phyloP scores from a whole-genome alignment of 2,329 filamentous ascomycete genomes.

The Colletotrichum acutatum region DNA sequence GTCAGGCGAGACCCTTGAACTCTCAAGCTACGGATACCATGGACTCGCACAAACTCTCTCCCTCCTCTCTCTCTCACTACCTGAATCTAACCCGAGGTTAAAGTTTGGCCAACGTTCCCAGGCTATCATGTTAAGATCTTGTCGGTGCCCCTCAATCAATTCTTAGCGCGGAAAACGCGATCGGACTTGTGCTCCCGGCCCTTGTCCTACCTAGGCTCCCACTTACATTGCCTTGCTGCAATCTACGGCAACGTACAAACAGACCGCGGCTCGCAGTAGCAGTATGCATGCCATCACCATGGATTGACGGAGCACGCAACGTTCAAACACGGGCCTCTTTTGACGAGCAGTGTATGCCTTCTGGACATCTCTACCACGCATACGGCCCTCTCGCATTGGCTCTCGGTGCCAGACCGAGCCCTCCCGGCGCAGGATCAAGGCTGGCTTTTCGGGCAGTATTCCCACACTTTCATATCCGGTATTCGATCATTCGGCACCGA shows the following conservation, averaged over 20 bases:
- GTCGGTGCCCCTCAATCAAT: not conserved
- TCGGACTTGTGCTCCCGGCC: not conserved
- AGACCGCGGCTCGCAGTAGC: not conserved
- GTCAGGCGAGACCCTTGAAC: not conserved
- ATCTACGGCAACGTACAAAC: not conserved
- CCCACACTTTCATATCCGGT: not conserved
- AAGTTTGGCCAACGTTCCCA: slow-evolving; percentile 21
- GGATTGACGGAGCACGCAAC: not conserved
- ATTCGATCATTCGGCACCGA: slow-evolving; percentile 9
- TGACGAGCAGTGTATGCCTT: not conserved
- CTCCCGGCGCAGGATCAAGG: not conserved
- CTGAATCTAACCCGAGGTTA: not conserved
- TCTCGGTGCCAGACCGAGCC: not conserved
- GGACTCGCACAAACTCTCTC: too few species aligned
- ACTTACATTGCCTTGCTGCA: not conserved
- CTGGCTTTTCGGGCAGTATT: not conserved
- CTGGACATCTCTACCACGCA: slow-evolving; percentile 2
- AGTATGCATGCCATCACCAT: not conserved
- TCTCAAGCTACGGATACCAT: too few species aligned
- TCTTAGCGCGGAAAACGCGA: not conserved
- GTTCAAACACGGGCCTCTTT: slow-evolving; percentile 16
- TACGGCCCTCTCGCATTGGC: not conserved
- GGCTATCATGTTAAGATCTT: slow-evolving; percentile 25
- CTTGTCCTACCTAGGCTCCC: not conserved
- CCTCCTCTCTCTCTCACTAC: not conserved